These are phyloP conservation scores for Carex kokanica DNA, from an alignment of 176 grass and related monocot species.

Conservation along the genomic window DNA sequence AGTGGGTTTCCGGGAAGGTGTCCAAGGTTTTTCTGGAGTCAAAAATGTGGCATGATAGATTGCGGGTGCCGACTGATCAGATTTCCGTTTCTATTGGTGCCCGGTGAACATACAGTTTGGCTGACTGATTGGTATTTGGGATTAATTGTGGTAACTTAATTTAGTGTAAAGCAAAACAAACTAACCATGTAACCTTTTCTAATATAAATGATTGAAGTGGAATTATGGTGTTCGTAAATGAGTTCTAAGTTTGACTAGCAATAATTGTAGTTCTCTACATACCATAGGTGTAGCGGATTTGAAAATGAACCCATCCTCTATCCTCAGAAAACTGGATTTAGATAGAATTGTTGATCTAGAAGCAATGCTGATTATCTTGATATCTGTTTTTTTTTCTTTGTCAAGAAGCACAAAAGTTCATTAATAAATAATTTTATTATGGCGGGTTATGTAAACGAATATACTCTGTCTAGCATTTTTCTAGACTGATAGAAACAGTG, in stretches of 20 bases:
- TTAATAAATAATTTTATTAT: neutral
- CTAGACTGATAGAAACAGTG: constrained; percentile 2
- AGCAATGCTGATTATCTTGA: neutral
- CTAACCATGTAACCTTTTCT: neutral
- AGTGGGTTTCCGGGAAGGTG: constrained; percentile 61
- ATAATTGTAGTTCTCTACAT: neutral
- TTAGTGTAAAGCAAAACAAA: neutral
- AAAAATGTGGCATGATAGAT: constrained; percentile 39
- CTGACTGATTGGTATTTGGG: neutral
- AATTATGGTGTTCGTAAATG: neutral
- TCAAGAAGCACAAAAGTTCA: neutral
- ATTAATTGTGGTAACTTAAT: neutral
- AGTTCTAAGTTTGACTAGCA: neutral
- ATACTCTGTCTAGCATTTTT: neutral
- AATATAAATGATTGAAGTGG: neutral
- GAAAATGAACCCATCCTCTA: neutral
- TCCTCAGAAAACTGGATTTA: neutral
- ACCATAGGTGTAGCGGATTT: neutral
- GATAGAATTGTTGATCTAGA: neutral
- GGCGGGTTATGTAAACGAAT: neutral
- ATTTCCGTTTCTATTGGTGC: constrained; percentile 54
- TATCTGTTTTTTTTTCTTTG: neutral
- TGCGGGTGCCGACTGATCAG: constrained; percentile 36
- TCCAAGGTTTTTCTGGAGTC: constrained; percentile 61
- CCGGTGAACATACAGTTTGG: neutral